These are phyloP conservation scores for Silybum marianum DNA, from an alignment of 129 eudicot species.

Conservation along the genomic window DNA sequence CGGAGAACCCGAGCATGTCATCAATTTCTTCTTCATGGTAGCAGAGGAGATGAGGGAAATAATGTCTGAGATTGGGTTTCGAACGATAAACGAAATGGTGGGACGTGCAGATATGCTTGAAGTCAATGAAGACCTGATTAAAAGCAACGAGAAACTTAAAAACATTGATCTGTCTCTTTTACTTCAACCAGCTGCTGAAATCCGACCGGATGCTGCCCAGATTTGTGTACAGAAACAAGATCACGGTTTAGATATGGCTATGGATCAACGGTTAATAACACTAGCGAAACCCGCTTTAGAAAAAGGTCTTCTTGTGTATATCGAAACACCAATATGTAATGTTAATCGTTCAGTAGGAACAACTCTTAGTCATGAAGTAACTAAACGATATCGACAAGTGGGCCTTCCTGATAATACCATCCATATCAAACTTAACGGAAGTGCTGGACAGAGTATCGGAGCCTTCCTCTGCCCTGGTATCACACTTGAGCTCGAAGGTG, in stretches of 20 bases:
- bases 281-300: slow-evolving; percentile 77
- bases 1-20: slow-evolving; percentile 95
- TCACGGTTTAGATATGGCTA: slow-evolving; percentile 94
- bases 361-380: slow-evolving; percentile 97
- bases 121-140: slow-evolving; percentile 65
- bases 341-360: slow-evolving; percentile 97
- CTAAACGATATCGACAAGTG: slow-evolving; percentile 62
- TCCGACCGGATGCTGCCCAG: slow-evolving; percentile 94
- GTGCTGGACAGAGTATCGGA: slow-evolving; percentile 98
- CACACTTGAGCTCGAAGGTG: slow-evolving; percentile 93
- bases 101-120: slow-evolving; percentile 98
- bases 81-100: slow-evolving; percentile 85
- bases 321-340: slow-evolving; percentile 79
- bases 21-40: slow-evolving; percentile 97
- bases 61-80: slow-evolving; percentile 80
- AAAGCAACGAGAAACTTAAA: slow-evolving; percentile 72
- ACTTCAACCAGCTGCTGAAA: slow-evolving; percentile 93
- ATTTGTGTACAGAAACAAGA: slow-evolving; percentile 87
- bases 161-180: slow-evolving; percentile 83
- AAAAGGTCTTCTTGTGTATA: slow-evolving; percentile 81
- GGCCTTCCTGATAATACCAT: slow-evolving; percentile 94
- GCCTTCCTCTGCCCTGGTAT: slow-evolving; percentile 96
- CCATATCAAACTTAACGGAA: slow-evolving; percentile 84
- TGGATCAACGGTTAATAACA: slow-evolving; percentile 70
- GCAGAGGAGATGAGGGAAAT: slow-evolving; percentile 97